Conservation (phyloP, 768 basidiomycete genomes). For the Xanthoconium stramineum region DNA sequence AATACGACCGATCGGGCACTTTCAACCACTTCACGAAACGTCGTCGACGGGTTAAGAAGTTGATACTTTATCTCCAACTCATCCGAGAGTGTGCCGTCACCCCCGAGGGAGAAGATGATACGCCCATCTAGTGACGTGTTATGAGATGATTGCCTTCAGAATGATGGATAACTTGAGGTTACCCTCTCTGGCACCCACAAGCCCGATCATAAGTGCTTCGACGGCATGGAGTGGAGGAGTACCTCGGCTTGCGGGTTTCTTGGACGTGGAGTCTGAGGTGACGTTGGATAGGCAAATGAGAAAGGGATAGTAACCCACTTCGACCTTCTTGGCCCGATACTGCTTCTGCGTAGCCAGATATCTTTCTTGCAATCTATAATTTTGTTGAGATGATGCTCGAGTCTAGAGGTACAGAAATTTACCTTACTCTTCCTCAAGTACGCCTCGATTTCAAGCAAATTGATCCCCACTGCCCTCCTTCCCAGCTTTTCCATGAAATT, state of each 20-base stretch:
- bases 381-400: neutral
- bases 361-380: conserved; percentile 65
- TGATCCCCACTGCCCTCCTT: conserved; percentile 67
- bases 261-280: conserved; percentile 5
- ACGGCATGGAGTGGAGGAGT: conserved; percentile 78
- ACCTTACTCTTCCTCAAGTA: conserved; percentile 86
- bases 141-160: neutral
- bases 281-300: neutral
- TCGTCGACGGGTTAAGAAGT: conserved; percentile 85
- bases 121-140: conserved; percentile 62
- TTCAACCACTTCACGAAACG: conserved; percentile 82
- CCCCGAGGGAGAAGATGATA: conserved; percentile 54
- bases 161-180: neutral
- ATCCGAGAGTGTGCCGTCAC: conserved; percentile 36
- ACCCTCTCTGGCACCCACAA: conserved; percentile 81
- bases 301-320: conserved; percentile 11
- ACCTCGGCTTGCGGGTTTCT: conserved; percentile 30
- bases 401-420: conserved; percentile 40
- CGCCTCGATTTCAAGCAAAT: conserved; percentile 75
- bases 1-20: conserved; percentile 81
- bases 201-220: conserved; percentile 72
- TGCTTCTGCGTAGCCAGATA: conserved; percentile 80
- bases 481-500: conserved; percentile 66
- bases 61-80: conserved; percentile 80
- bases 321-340: conserved; percentile 42